phyloP scores from a whole-genome alignment of 257 asterid genomes.

The Cinchona pubescens region DNA sequence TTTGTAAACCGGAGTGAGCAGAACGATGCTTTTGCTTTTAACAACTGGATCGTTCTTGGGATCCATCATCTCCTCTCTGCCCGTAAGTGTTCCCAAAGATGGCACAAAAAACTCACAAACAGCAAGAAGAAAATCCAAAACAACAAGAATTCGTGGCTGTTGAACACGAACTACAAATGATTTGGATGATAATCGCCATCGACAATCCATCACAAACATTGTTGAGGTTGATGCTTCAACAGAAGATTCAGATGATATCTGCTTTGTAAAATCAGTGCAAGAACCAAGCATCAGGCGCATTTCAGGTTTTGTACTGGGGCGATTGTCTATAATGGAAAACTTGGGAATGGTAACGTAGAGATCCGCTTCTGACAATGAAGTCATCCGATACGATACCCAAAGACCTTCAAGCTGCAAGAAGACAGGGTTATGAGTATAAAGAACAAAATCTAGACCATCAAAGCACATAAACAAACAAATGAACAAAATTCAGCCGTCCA shows the following conservation, averaged over 20 bases:
- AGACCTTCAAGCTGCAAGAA: constrained; percentile 88
- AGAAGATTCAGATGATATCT: constrained; percentile 50
- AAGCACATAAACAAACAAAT: not conserved
- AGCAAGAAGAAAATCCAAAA: constrained; percentile 91
- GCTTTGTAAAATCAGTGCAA: constrained; percentile 68
- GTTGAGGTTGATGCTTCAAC: constrained; percentile 72
- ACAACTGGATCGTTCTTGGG: constrained; percentile 84
- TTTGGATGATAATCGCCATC: constrained; percentile 88
- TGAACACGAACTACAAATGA: constrained; percentile 91
- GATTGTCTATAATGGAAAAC: constrained; percentile 82
- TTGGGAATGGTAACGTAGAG: constrained; percentile 82
- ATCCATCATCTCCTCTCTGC: constrained; percentile 96
- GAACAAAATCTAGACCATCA: not conserved
- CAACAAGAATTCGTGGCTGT: constrained; percentile 96
- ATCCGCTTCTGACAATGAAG: constrained; percentile 92
- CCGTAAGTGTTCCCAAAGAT: constrained; percentile 85
- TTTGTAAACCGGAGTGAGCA: constrained; percentile 51
- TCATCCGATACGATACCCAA: constrained; percentile 96
- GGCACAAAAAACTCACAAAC: constrained; percentile 94
- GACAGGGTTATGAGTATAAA: constrained; percentile 3
- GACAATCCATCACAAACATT: constrained; percentile 95
- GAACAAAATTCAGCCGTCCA: constrained; percentile 2
- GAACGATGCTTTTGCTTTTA: constrained; percentile 62
- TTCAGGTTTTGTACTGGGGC: constrained; percentile 90
- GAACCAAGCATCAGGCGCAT: constrained; percentile 99